Evolutionary conservation across 2,329 filamentous ascomycete species (phyloP).

Genomic region (Hirsutella minnesotensis): DNA sequence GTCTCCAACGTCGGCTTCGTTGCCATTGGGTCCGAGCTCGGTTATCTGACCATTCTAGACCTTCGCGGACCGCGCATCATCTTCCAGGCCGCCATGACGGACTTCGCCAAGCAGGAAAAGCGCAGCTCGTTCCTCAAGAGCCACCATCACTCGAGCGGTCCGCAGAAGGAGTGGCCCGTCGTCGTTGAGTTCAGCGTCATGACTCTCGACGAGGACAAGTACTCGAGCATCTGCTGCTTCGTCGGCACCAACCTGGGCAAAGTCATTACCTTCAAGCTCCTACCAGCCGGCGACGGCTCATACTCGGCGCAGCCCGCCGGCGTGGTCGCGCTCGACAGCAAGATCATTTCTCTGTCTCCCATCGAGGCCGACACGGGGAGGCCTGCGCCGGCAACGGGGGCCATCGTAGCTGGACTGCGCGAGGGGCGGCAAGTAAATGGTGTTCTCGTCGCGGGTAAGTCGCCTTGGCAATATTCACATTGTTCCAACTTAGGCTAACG

Average conservation of each 20-base stretch:
- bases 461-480: no score
- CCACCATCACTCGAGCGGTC: constrained; percentile 16
- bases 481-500: constrained; percentile 16
- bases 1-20: constrained; percentile 92
- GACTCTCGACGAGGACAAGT: constrained; percentile 86
- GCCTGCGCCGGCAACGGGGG: constrained; percentile 63
- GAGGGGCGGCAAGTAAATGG: constrained; percentile 68
- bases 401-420: constrained; percentile 63
- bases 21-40: constrained; percentile 73
- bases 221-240: constrained; percentile 88
- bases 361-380: constrained; percentile 69
- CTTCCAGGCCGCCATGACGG: constrained; percentile 57
- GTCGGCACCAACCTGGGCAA: constrained; percentile 80
- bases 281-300: constrained; percentile 55
- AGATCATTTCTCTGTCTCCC: constrained; percentile 64
- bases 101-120: constrained; percentile 68
- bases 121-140: constrained; percentile 56
- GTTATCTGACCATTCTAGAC: constrained; percentile 72
- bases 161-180: constrained; percentile 61
- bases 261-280: constrained; percentile 78
- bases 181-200: constrained; percentile 85
- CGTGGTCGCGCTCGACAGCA: constrained; percentile 51
- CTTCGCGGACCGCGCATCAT: constrained; percentile 79
- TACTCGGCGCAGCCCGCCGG: constrained; percentile 68
- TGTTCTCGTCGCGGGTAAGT: constrained; percentile 60